Evolutionary conservation across 768 basidiomycete species (phyloP), one percentile per base, ranked within the genome.

Genomic region (Amanita jacksonii): DNA sequence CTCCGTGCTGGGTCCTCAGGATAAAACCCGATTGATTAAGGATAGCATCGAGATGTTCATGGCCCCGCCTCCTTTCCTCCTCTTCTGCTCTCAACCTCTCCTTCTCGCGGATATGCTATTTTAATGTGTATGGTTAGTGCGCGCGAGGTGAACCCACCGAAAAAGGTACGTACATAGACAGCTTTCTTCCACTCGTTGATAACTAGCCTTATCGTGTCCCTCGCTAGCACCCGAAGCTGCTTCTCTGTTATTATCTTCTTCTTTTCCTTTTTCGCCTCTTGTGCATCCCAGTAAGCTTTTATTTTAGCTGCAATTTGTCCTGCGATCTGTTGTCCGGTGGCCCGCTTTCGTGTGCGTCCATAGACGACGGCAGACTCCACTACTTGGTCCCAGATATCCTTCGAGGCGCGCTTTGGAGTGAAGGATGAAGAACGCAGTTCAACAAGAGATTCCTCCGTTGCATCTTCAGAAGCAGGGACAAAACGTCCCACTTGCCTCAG

Each of bases 31-130:
- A 93, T 54, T 93, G 85, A 61, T 90, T 78, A 36, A 97, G 68
- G 50, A 97, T 88, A 3, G 84, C 87, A 58, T 93, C 86, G 16
- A 97, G 71, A 62, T 96, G 92, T 50, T 82, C 79, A 48, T 83
- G 83, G 0, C 92, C 89, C 4, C 80, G 70, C 24, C 77, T 72
- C 50, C 79, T 71, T 59, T 92, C 85, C 60, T 96, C 91, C 13
- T 70, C 81, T 55, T 86, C 85, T 9, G 68, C 64, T 41, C 67
- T 70, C 32, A 74, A 64, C 27, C 82, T 67, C 49, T 79, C 72
- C 52, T 81, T 74, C 47, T 86, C 81, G 3, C 85, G 77, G 13
- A 91, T 73, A 61, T 87, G 77, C 85, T 87, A 49, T 13, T 42
- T 35, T 5, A 45, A 40, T 32, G 23, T 30, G 24, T 7, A 36